A percentile compares a stretch with the other conserved stretches of the same genome.
phyloP scores from a whole-genome alignment of 306 rosid genomes.

The Heteromeles arbutifolia region DNA sequence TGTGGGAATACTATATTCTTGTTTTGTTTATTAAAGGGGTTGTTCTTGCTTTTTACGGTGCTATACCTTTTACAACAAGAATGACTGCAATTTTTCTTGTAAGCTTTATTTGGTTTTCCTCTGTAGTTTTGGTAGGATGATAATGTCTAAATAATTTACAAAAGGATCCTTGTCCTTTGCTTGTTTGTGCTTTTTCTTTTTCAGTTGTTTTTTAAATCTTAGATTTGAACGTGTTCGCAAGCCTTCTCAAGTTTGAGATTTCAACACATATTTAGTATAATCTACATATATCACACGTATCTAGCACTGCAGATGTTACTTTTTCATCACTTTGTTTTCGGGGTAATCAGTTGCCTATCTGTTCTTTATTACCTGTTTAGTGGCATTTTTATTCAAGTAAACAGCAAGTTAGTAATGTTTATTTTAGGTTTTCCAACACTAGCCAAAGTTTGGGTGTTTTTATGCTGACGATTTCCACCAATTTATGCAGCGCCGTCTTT shows the following conservation, averaged over 20 bases:
- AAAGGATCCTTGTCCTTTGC: not conserved
- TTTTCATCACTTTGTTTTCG: not conserved
- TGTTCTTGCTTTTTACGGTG: not conserved
- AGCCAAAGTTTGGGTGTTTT: not conserved
- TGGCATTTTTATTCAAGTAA: not conserved
- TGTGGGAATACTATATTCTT: not conserved
- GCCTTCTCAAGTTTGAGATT: not conserved
- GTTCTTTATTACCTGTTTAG: not conserved
- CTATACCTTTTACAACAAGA: not conserved
- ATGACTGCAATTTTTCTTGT: not conserved
- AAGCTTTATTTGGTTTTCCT: not conserved
- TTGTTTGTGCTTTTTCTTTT: not conserved
- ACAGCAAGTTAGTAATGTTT: not conserved
- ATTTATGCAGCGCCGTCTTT: conserved; percentile 66
- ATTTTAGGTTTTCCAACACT: not conserved
- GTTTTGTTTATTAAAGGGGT: not conserved
- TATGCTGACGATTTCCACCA: conserved; percentile 4
- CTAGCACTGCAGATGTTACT: not conserved
- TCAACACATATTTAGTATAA: not conserved
- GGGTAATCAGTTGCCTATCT: not conserved
- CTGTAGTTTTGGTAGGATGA: not conserved
- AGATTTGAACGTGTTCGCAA: not conserved
- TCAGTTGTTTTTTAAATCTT: not conserved
- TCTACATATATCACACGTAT: not conserved
- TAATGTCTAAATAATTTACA: not conserved